Conservation (phyloP, 2,329 filamentous ascomycete species). For the Ilyonectria mors-panacis region DNA sequence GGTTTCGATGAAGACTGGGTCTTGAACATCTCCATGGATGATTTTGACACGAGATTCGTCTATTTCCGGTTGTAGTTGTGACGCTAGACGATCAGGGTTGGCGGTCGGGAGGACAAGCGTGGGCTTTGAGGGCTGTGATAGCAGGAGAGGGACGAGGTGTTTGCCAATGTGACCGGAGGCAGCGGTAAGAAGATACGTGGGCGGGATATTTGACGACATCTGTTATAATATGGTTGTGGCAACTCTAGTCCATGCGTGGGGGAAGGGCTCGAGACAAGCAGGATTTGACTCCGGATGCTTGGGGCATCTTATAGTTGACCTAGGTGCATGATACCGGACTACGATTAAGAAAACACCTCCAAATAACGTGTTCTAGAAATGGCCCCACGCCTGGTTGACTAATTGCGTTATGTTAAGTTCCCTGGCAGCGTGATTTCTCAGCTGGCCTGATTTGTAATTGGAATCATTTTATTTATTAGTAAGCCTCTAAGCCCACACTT, state of each 20-base stretch:
- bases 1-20: slow-evolving; percentile 23
- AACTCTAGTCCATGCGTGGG: no score
- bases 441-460: no score
- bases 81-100: slow-evolving; percentile 19
- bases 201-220: slow-evolving; percentile 13
- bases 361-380: no score
- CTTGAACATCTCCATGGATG: slow-evolving; percentile 29
- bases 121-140: slow-evolving; percentile 20
- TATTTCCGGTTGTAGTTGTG: slow-evolving; percentile 4
- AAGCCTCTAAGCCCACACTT: background rate
- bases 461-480: background rate
- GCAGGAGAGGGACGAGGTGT: slow-evolving; percentile 32
- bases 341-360: no score
- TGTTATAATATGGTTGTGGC: no score
- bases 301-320: no score
- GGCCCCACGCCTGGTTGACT: no score
- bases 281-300: no score
- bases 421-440: no score
- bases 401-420: no score
- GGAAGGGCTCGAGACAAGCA: no score
- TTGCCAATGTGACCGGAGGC: slow-evolving; percentile 31
- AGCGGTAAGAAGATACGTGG: slow-evolving; percentile 33
- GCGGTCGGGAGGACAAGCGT: slow-evolving; percentile 28
- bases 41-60: slow-evolving; percentile 22
- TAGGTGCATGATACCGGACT: no score